Evolutionary conservation across 2,329 filamentous ascomycete genomes (phyloP), one percentile per base, ranked within the genome.

Genomic region (Fusarium staphyleae): DNA sequence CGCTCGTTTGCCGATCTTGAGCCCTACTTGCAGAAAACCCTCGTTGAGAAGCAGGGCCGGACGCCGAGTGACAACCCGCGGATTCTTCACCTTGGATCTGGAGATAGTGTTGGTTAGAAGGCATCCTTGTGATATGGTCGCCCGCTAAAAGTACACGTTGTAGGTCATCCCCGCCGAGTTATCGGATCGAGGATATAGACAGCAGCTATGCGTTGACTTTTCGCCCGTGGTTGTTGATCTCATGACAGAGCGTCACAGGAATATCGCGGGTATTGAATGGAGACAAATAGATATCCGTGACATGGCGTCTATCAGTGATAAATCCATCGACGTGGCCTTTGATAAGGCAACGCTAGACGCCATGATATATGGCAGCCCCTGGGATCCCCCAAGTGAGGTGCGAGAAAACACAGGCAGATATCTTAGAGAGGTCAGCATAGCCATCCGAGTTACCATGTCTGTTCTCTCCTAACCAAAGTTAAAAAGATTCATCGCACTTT

Each of bases 191-290:
- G 80, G 81, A 26, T 86, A 85, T 64, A 72, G 57, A 4, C 73
- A 77, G 28, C 82, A 86, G 61, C 68, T 81, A 4, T 84, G 81
- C 57, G 71, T 81, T 39, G 83, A 87, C 68, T 86, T 87, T 66
- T 86, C 83, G 0, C 50, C 73, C 1, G 74, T 79, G 1, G 79
- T 82, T 0, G 77, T 55, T 16, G 14, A 39, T 9, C 26, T 44
- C 11, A 48, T 53, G 33, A 7, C 4, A 3, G 7, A 24, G 22
- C 4, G 22, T 3, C 22, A 24, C 7, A 24, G 9, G 22, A 9
- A 24, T 3, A 24, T 24, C 9, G 22, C 4, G 8, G 7, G 22
- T 24, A 24, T 24, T 9, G 3, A 24, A 24, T 24, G 7, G 22
- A 24, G 22, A 6, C 5, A 24, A 24, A 9, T 24, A 24, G 22